Evolutionary conservation across 768 basidiomycete species (phyloP).

Genomic region (Thelephora aurantiotincta): DNA sequence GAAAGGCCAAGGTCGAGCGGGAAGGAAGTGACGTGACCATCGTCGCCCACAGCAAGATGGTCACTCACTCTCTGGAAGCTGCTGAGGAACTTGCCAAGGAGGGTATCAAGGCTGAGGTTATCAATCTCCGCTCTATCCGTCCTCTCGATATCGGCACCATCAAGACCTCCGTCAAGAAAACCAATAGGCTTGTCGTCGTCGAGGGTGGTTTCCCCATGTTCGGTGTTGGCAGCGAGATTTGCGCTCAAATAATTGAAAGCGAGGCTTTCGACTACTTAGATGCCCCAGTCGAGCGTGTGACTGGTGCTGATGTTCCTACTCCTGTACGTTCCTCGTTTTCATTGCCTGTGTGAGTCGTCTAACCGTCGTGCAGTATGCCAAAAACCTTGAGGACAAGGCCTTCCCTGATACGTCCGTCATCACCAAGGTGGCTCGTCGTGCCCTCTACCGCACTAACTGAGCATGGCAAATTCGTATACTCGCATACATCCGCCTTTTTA

Average conservation of each 20-base stretch:
- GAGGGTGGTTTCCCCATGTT: conserved; percentile 99
- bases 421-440: conserved; percentile 89
- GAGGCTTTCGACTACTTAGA: conserved; percentile 98
- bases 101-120: conserved; percentile 93
- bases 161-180: conserved; percentile 96
- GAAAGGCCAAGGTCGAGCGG: conserved; percentile 93
- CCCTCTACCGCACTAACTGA: conserved; percentile 81
- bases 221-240: conserved; percentile 97
- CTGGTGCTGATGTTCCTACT: conserved; percentile 95
- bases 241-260: conserved; percentile 93
- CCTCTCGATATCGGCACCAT: conserved; percentile 98
- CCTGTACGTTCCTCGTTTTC: conserved; percentile 44
- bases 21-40: conserved; percentile 89
- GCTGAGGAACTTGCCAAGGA: conserved; percentile 90
- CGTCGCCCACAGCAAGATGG: conserved; percentile 98
- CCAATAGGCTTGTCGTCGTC: conserved; percentile 87
- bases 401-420: conserved; percentile 92
- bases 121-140: conserved; percentile 92
- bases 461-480: background rate
- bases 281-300: conserved; percentile 94
- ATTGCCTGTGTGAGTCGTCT: conserved; percentile 3
- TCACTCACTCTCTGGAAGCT: conserved; percentile 87
- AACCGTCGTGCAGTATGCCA: conserved; percentile 53
- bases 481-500: background rate
- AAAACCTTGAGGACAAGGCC: conserved; percentile 74